Conservation (phyloP, 2,329 filamentous ascomycete genomes). For the Trichophyton rubrum region DNA sequence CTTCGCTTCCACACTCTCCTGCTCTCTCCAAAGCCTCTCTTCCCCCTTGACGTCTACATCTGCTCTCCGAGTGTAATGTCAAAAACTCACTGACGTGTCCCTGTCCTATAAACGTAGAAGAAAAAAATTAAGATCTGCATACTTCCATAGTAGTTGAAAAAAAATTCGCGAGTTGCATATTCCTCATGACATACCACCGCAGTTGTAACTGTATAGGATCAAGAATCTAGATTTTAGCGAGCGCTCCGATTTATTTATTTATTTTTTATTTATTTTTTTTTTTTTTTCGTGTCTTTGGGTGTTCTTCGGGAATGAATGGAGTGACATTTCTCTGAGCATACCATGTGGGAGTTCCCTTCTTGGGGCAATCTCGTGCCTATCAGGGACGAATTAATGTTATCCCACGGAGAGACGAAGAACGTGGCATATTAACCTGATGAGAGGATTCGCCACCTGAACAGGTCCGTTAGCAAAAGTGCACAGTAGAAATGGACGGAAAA, state of each 20-base stretch:
- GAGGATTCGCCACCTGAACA: constrained; percentile 55
- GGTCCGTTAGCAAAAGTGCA: constrained; percentile 7
- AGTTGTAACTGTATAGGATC: constrained; percentile 55
- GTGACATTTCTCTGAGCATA: constrained; percentile 27
- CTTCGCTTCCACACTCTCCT: neutral
- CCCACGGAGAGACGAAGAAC: constrained; percentile 12
- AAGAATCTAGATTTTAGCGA: constrained; percentile 9
- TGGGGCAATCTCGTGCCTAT: constrained; percentile 74
- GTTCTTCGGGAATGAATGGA: neutral
- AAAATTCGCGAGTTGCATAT: constrained; percentile 4
- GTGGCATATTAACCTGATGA: constrained; percentile 54
- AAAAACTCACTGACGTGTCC: constrained; percentile 62
- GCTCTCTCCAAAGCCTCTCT: neutral
- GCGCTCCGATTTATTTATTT: neutral
- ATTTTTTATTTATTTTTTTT: neutral
- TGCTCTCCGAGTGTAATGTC: constrained; percentile 4
- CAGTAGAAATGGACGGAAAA: neutral
- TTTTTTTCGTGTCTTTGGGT: too few species aligned
- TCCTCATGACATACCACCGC: constrained; percentile 48
- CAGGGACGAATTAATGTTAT: constrained; percentile 14
- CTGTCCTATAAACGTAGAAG: constrained; percentile 34
- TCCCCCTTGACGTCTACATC: neutral
- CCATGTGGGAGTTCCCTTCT: constrained; percentile 72
- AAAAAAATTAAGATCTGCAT: constrained; percentile 18
- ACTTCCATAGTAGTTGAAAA: constrained; percentile 7